Evolutionary conservation across 495 filamentous ascomycete species (phyloP), one percentile per base, ranked within the genome.

Genomic region (Tuber borchii): DNA sequence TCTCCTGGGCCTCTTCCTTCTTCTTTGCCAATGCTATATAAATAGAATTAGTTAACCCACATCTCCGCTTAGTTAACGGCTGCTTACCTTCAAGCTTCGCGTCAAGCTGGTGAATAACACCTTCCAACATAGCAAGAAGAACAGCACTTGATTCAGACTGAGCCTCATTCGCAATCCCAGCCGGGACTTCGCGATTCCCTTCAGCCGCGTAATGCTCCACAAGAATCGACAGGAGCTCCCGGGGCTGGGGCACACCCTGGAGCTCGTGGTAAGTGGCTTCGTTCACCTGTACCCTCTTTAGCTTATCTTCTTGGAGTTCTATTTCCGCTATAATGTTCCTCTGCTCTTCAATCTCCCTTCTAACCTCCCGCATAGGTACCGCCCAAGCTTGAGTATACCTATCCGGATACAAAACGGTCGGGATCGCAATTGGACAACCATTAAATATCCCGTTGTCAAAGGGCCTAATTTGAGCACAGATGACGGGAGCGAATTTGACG

Each of bases 371-470:
- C 31, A 89, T 84, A 74, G 87, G 80, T 2, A 89, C 85, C 76
- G 86, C 86, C 75, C 87, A 88, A 46, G 83, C 84, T 72, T 88
- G 86, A 75, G 93, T 83, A 83, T 97, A 97, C 48, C 93, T 87
- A 83, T 97, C 93, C 12, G 90, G 87, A 80, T 94, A 96, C 78
- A 93, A 90, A 0, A 89, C 86, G 22, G 88, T 84, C 44, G 93
- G 93, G 31, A 95, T 88, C 20, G 90, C 88, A 68, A 95, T 84
- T 22, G 65, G 74, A 46, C 78, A 79, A 69, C 88, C 87, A 6
- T 86, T 85, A 17, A 87, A 86, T 43, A 84, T 84, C 20, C 81
- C 78, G 12, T 85, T 79, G 2, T 87, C 85, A 0, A 85, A 79
- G 40, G 86, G 86, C 39, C 86, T 85, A 9, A 93, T 78, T 70